Conservation (phyloP, 1,139 yeast species). For the Sugiyamaella neomexicana region DNA sequence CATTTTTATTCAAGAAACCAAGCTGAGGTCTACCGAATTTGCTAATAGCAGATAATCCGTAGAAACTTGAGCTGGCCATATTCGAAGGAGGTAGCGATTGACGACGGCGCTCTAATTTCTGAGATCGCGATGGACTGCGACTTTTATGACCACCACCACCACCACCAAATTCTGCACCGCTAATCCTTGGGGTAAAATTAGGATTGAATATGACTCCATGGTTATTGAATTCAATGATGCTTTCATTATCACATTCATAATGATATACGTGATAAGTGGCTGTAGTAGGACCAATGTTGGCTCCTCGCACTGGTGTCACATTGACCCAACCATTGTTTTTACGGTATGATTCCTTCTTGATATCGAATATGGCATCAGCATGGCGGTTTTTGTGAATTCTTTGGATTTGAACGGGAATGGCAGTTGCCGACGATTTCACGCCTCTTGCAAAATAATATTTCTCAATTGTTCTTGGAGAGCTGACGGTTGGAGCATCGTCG, state of each 20-base stretch:
- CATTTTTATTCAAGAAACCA: slow-evolving; percentile 3
- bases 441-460: slow-evolving; percentile 26
- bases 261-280: slow-evolving; percentile 14
- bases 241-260: slow-evolving; percentile 17
- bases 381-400: slow-evolving; percentile 24
- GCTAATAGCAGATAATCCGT: slow-evolving; percentile 8
- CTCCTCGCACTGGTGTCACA: not conserved
- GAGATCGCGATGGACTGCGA: not conserved
- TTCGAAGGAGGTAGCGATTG: slow-evolving; percentile 4
- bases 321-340: slow-evolving; percentile 7
- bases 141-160: not conserved
- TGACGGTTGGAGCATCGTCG: not conserved
- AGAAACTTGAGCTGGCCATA: slow-evolving; percentile 1
- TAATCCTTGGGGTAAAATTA: slow-evolving; percentile 15
- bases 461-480: slow-evolving; percentile 15
- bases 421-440: slow-evolving; percentile 15
- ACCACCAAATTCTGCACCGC: too few relatives aligned
- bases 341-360: slow-evolving; percentile 17
- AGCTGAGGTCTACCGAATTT: slow-evolving; percentile 7
- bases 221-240: slow-evolving; percentile 12
- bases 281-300: not conserved
- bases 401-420: slow-evolving; percentile 27
- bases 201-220: slow-evolving; percentile 18
- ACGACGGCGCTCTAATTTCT: not conserved
- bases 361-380: slow-evolving; percentile 29